phyloP scores from a whole-genome alignment of 1,139 yeast species.

The Candida glucosophila region DNA sequence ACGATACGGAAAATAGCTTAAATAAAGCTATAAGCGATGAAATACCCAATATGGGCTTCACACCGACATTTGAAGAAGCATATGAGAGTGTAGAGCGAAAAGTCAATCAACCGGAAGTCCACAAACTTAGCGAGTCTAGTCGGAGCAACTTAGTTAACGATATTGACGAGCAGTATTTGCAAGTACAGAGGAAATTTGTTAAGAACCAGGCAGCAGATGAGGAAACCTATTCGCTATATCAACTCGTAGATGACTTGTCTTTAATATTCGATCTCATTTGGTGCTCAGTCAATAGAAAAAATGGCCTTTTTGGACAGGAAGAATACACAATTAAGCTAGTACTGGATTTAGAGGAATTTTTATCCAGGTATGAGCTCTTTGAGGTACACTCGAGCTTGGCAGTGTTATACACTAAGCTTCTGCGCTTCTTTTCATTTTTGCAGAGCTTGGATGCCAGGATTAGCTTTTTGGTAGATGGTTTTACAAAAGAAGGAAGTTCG shows the following conservation, averaged over 20 bases:
- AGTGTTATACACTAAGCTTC: slow-evolving; percentile 10
- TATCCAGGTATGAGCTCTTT: slow-evolving; percentile 32
- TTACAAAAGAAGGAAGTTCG: slow-evolving; percentile 6
- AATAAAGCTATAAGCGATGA: not conserved
- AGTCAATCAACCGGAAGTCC: slow-evolving; percentile 2
- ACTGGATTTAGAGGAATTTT: slow-evolving; percentile 60
- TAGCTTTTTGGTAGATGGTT: slow-evolving; percentile 35
- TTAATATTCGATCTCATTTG: slow-evolving; percentile 46
- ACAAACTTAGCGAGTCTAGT: slow-evolving; percentile 22
- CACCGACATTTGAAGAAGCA: slow-evolving; percentile 22
- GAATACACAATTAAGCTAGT: slow-evolving; percentile 53
- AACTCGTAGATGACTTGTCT: slow-evolving; percentile 37
- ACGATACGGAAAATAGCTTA: slow-evolving; percentile 7
- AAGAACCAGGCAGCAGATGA: slow-evolving; percentile 42
- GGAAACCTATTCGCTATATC: slow-evolving; percentile 23
- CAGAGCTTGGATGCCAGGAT: slow-evolving; percentile 36
- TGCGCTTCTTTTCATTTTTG: slow-evolving; percentile 27
- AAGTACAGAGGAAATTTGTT: slow-evolving; percentile 56
- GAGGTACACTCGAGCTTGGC: slow-evolving; percentile 8
- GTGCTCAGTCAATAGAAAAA: slow-evolving; percentile 34
- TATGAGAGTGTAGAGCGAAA: slow-evolving; percentile 10
- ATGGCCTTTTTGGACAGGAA: slow-evolving; percentile 43
- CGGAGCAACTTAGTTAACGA: slow-evolving; percentile 55
- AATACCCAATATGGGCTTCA: slow-evolving; percentile 4
- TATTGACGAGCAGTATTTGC: slow-evolving; percentile 49